Base-by-base conservation (phyloP, 345 rosid genomes). In the Turnera subulata region DNA sequence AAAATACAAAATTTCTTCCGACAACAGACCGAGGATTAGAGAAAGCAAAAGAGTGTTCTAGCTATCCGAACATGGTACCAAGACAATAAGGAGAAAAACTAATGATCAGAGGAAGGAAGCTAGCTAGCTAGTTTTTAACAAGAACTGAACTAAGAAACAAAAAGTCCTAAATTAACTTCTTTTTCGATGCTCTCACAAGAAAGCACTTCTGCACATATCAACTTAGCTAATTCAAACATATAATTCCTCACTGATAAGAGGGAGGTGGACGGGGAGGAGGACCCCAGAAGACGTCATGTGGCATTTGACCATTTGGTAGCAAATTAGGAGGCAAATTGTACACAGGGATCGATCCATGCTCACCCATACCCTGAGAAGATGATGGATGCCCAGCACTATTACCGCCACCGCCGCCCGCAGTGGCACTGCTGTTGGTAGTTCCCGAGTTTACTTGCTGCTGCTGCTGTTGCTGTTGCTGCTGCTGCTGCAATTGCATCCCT, bases 271-370 rank as follows among this genome's bases (percentile, higher is more conserved):
- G 86, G 29, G 84, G 74, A 25, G 81, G 88, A 60, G 82, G 75
- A 49, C 69, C 86, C 98, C 98, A 88, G 61, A 78, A 88, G 72
- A 88, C 63, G 18, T 88, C 96, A 12, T 70, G 88, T 15, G 88
- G 87, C 70, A 76, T 74, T 59, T 82, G 94, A 45, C 89, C 94
- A 58, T 80, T 84, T 1, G 85, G 83, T 52, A 79, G 40, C 70
- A 76, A 78, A 77, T 76, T 76, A n/a, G 89, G 85, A 59, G 81
- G 81, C 78, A 88, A 61, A 70, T 73, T 88, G 67, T 68, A 91
- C n/a, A 81, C 53, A 1, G 80, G 80, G 73, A 91, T 80, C 16
- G 88, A 45, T 37, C 66, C 89, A 29, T 72, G 76, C n/a, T 58
- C 57, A 14, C 59, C 67, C 43, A 64, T 24, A 20, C 56, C 72